Evolutionary conservation across 148 eudicot species (phyloP).

Genomic region (Polygonum maritimum): DNA sequence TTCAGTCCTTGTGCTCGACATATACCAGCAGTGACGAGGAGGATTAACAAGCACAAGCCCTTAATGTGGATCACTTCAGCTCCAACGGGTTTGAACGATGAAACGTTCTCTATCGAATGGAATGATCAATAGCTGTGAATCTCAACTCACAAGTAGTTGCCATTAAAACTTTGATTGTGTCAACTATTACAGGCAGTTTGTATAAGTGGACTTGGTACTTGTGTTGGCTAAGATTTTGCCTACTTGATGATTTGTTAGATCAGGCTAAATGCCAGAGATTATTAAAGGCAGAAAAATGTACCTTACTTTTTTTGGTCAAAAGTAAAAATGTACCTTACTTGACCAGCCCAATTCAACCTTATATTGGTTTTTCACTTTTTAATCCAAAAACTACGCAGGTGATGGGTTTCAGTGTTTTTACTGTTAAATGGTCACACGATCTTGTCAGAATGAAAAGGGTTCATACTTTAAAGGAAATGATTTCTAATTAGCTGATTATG

Average conservation of each 20-base stretch:
- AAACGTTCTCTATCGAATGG: not conserved
- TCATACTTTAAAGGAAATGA: not conserved
- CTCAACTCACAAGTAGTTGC: not conserved
- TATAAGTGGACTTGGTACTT: not conserved
- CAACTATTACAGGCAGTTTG: not conserved
- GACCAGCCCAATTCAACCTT: too few relatives aligned
- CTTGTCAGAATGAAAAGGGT: too few relatives aligned
- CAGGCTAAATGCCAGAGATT: not conserved
- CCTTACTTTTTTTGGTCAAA: too few relatives aligned
- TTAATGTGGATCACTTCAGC: not conserved
- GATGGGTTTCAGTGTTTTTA: too few relatives aligned
- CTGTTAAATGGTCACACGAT: too few relatives aligned
- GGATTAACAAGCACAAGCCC: slow-evolving; percentile 11
- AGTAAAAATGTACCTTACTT: not conserved
- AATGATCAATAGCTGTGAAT: not conserved
- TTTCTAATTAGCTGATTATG: not conserved
- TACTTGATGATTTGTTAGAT: not conserved
- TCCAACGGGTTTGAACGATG: not conserved
- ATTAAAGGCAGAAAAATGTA: not conserved
- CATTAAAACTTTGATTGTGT: not conserved
- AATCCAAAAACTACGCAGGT: too few relatives aligned
- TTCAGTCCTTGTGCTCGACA: slow-evolving; percentile 43
- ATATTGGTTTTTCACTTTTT: too few relatives aligned
- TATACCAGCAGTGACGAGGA: slow-evolving; percentile 64
- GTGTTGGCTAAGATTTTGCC: not conserved